Conservation (phyloP, 768 basidiomycete genomes). For the Collybia sordida region DNA sequence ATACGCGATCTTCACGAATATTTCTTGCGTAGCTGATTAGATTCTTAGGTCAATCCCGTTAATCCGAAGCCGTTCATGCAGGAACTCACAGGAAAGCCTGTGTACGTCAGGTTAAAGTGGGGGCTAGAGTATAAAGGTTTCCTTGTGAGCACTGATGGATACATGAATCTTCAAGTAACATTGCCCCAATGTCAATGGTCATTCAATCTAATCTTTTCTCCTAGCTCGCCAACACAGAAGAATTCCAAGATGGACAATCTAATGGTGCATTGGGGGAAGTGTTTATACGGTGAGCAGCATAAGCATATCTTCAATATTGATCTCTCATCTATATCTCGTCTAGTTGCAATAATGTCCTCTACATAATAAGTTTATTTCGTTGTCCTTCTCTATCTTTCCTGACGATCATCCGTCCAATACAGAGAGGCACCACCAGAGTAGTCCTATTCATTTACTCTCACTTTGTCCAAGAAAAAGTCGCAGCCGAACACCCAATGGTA, state of each 20-base stretch:
- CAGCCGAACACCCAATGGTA: too few relatives aligned
- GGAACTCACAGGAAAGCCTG: slow-evolving; percentile 96
- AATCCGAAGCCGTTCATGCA: slow-evolving; percentile 99
- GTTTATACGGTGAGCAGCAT: slow-evolving; percentile 82
- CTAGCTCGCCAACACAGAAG: slow-evolving; percentile 98
- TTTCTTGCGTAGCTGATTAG: slow-evolving; percentile 4
- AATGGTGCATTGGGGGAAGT: slow-evolving; percentile 98
- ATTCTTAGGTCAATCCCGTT: slow-evolving; percentile 76
- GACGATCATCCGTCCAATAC: slow-evolving; percentile 38
- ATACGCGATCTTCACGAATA: slow-evolving; percentile 8
- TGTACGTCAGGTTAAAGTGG: slow-evolving; percentile 97
- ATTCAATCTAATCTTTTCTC: background rate
- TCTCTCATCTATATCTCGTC: slow-evolving; percentile 14
- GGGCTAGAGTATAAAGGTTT: slow-evolving; percentile 99
- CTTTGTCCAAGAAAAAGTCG: too few relatives aligned
- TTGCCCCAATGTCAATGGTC: slow-evolving; percentile 7
- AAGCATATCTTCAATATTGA: background rate
- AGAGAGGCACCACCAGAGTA: slow-evolving; percentile 71
- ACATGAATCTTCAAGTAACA: slow-evolving; percentile 97
- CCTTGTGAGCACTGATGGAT: slow-evolving; percentile 96
- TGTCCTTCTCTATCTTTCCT: slow-evolving; percentile 10
- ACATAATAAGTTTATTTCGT: slow-evolving; percentile 74
- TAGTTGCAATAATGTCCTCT: slow-evolving; percentile 95
- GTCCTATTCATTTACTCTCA: background rate
- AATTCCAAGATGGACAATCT: slow-evolving; percentile 93